Percentiles rank a stretch among this genome's conserved stretches.
These are phyloP conservation scores for Nothopassalora personata DNA, from an alignment of 2,329 filamentous ascomycete species.

Conservation along the genomic window DNA sequence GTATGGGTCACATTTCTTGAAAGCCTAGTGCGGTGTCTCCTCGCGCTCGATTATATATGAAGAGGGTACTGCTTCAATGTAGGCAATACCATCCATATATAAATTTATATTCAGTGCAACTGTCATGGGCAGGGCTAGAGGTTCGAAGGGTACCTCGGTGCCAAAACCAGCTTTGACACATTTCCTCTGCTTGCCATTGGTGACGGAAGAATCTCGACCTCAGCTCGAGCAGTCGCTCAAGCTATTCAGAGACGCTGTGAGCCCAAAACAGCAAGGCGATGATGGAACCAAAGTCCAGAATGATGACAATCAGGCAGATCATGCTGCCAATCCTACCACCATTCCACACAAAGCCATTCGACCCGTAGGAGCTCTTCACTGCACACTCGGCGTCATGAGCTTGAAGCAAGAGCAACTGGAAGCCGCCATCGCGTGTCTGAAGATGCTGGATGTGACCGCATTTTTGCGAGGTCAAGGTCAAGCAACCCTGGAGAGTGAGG, in stretches of 20 bases:
- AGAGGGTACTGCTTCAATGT: not conserved
- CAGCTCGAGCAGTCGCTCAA: conserved; percentile 61
- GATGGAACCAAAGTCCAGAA: not conserved
- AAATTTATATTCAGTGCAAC: not conserved
- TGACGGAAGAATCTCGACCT: conserved; percentile 54
- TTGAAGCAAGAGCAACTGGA: conserved; percentile 52
- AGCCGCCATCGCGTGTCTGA: conserved; percentile 39
- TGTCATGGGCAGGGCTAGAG: not conserved
- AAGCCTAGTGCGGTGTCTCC: no score
- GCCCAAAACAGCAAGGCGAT: not conserved
- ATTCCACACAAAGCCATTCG: conserved; percentile 56
- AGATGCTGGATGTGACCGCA: conserved; percentile 22
- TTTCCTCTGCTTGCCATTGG: conserved; percentile 70
- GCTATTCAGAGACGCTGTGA: conserved; percentile 56
- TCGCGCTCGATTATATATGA: not conserved
- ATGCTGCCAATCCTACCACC: not conserved
- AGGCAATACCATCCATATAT: not conserved
- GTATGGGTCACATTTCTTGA: no score
- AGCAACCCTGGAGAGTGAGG: not conserved
- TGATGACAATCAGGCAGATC: not conserved
- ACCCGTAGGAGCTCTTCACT: conserved; percentile 73
- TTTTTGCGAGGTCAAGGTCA: conserved; percentile 14
- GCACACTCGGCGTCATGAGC: conserved; percentile 83
- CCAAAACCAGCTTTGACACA: conserved; percentile 57
- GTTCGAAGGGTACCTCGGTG: conserved; percentile 3